Conservation (phyloP, 139 green algal genomes). For the Chlorella sp. region DNA sequence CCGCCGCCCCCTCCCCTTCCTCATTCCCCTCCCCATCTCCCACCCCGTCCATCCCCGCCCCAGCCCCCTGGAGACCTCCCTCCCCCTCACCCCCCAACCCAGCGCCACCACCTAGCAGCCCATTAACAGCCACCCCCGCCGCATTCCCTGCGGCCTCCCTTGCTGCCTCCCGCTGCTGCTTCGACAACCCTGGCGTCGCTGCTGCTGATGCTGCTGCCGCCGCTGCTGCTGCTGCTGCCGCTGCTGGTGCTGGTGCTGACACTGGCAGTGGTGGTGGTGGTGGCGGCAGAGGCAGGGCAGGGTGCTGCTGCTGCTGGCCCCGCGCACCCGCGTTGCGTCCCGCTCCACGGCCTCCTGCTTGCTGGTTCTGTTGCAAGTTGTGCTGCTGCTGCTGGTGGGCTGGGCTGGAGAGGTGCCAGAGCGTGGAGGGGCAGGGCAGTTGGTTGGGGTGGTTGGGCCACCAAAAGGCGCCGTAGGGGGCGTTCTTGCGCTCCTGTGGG, state of each 20-base stretch:
- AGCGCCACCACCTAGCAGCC: too few species aligned
- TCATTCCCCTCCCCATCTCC: not conserved
- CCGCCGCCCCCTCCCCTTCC: not conserved
- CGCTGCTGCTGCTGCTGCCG: too few species aligned
- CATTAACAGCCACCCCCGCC: too few species aligned
- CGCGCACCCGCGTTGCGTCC: too few species aligned
- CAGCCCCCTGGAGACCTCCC: not conserved
- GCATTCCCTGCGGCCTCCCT: too few species aligned
- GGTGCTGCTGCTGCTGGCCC: too few species aligned
- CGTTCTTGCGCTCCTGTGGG: constrained; percentile 44
- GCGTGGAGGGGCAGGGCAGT: not conserved
- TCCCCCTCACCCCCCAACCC: not conserved
- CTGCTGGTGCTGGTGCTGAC: not conserved
- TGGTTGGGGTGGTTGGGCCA: not conserved
- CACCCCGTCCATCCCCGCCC: not conserved
- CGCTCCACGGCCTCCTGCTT: too few species aligned
- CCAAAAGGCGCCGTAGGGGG: constrained; percentile 51
- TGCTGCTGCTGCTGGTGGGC: not conserved
- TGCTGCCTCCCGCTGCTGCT: too few species aligned
- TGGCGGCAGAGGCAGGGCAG: not conserved
- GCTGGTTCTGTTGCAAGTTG: not conserved
- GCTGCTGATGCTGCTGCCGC: too few species aligned
- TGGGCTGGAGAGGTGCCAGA: not conserved
- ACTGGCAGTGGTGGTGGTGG: not conserved
- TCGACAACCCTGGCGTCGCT: too few species aligned